Conservation (phyloP, 805 yeast species). For the Myxozyma vanderwaltii region DNA sequence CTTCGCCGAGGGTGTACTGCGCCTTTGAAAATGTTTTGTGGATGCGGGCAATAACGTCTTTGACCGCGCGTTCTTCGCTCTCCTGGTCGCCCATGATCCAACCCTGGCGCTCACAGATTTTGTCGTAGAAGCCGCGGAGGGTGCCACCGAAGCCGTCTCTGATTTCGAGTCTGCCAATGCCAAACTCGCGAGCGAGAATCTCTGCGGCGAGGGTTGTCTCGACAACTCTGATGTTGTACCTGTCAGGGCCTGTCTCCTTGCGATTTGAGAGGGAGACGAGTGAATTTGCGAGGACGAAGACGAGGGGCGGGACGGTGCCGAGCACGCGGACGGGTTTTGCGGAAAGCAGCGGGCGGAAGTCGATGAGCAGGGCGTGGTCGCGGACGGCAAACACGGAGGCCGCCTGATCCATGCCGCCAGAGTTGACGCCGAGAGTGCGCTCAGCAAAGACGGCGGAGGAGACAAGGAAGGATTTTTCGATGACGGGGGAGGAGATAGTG, state of each 20-base stretch:
- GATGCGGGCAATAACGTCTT: constrained; percentile 12
- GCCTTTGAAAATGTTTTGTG: constrained; percentile 27
- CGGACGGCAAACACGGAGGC: constrained; percentile 67
- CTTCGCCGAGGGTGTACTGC: constrained; percentile 56
- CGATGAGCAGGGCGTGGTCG: constrained; percentile 59
- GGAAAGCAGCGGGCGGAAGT: constrained; percentile 59
- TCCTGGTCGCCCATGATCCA: constrained; percentile 43
- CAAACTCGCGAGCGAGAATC: constrained; percentile 54
- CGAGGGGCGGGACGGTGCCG: constrained; percentile 46
- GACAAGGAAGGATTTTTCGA: constrained; percentile 45
- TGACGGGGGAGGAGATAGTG: constrained; percentile 40
- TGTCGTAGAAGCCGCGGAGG: constrained; percentile 48
- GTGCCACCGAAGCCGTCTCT: constrained; percentile 52
- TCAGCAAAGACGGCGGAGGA: constrained; percentile 66
- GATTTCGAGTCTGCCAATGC: constrained; percentile 54
- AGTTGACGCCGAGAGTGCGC: constrained; percentile 71
- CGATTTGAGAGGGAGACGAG: constrained; percentile 63
- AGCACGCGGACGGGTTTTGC: constrained; percentile 50
- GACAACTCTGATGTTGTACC: constrained; percentile 73
- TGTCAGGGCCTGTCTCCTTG: constrained; percentile 66
- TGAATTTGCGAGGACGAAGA: constrained; percentile 65
- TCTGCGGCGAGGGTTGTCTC: constrained; percentile 70
- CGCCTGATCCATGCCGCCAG: constrained; percentile 81
- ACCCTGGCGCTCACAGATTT: constrained; percentile 14
- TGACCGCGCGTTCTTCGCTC: constrained; percentile 43